Percentiles rank a stretch among this genome's conserved stretches.
phyloP scores from a whole-genome alignment of 345 rosid genomes.

The Combretum micranthum region DNA sequence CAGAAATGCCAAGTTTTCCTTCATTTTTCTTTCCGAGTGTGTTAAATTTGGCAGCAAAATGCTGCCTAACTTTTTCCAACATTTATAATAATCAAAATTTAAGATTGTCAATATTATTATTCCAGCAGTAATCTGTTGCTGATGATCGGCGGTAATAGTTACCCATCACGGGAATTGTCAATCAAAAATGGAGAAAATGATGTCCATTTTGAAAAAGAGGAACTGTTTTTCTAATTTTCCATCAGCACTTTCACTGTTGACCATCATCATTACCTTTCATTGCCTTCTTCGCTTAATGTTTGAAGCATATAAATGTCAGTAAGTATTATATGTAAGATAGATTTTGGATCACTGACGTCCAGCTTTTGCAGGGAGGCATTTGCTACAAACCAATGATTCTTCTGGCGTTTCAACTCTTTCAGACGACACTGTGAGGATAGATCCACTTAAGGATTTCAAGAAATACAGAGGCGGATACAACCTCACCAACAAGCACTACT shows the following conservation, averaged over 20 bases:
- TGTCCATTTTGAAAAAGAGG: not conserved
- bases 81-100: too few relatives aligned
- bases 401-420: conserved; percentile 9
- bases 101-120: too few relatives aligned
- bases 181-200: not conserved
- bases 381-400: conserved; percentile 15
- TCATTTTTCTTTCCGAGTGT: too few relatives aligned
- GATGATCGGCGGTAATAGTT: too few relatives aligned
- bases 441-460: conserved; percentile 39
- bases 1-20: too few relatives aligned
- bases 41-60: conserved; percentile 7
- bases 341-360: not conserved
- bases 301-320: not conserved
- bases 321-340: not conserved
- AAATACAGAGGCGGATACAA: conserved; percentile 66
- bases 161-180: not conserved
- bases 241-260: not conserved
- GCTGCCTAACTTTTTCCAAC: not conserved
- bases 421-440: conserved; percentile 47
- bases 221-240: not conserved
- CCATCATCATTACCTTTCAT: not conserved
- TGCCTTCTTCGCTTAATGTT: not conserved
- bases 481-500: conserved; percentile 56
- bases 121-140: too few relatives aligned
- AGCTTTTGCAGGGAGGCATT: conserved; percentile 16